Evolutionary conservation across 352 stramenopile species (phyloP).

Genomic region (Pythium sukuiense): DNA sequence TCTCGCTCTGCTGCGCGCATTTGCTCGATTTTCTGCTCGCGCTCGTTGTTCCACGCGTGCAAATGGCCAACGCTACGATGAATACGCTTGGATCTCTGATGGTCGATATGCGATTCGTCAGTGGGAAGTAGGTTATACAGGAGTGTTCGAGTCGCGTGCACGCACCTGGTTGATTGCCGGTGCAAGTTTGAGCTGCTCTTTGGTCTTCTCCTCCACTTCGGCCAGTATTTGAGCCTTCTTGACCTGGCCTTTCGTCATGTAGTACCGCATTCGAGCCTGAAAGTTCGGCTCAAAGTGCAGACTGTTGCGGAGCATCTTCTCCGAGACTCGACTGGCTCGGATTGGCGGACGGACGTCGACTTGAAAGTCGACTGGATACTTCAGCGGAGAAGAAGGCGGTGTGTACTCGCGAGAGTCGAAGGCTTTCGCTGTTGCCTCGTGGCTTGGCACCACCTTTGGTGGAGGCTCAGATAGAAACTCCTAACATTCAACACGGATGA

Average conservation of each 20-base stretch:
- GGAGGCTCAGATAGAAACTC: conserved; percentile 13
- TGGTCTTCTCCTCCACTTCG: conserved; percentile 33
- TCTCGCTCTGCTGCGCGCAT: conserved; percentile 39
- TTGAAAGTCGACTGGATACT: not conserved
- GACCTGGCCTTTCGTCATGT: conserved; percentile 35
- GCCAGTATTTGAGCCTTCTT: conserved; percentile 54
- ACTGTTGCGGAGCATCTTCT: conserved; percentile 44
- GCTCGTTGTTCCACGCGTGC: conserved; percentile 60
- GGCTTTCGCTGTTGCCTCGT: not conserved
- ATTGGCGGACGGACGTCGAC: conserved; percentile 3
- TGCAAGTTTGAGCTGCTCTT: conserved; percentile 28
- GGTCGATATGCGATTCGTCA: not conserved
- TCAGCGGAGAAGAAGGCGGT: not conserved
- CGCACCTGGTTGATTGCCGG: conserved; percentile 63
- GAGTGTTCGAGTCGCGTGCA: not conserved
- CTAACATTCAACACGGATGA: not conserved
- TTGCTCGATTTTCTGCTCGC: conserved; percentile 50
- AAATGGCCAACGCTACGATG: conserved; percentile 59
- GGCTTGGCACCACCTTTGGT: not conserved
- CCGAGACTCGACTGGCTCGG: conserved; percentile 32
- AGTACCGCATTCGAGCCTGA: conserved; percentile 56
- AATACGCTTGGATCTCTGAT: conserved; percentile 61
- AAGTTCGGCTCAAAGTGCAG: conserved; percentile 61
- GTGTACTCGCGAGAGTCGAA: not conserved
- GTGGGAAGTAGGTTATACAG: not conserved